Evolutionary conservation across 2,329 filamentous ascomycete genomes (phyloP).

Genomic region (Cladosporium velox): DNA sequence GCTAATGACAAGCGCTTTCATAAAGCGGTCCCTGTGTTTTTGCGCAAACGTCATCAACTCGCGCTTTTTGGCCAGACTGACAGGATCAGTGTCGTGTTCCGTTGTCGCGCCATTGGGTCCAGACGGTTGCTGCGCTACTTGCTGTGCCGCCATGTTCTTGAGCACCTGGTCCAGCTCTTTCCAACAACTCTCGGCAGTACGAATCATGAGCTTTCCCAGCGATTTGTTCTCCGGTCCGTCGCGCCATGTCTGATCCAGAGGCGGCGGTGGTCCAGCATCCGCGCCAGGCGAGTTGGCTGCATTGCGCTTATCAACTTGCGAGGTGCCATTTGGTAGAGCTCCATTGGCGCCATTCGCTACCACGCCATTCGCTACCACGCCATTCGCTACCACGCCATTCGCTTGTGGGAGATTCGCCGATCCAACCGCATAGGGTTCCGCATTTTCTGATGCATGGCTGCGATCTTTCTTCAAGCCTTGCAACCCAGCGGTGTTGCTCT

Average conservation of each 20-base stretch:
- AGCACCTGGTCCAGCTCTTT: conserved; percentile 74
- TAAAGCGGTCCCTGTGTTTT: conserved; percentile 79
- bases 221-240: conserved; percentile 76
- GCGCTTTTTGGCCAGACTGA: conserved; percentile 76
- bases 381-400: conserved; percentile 13
- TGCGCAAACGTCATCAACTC: conserved; percentile 75
- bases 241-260: conserved; percentile 57
- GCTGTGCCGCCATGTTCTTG: conserved; percentile 65
- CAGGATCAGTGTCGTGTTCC: conserved; percentile 59
- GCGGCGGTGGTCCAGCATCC: conserved; percentile 43
- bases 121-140: conserved; percentile 52
- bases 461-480: conserved; percentile 38
- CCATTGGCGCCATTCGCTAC: conserved; percentile 17
- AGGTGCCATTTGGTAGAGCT: conserved; percentile 21
- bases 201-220: conserved; percentile 71
- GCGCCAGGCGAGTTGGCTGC: conserved; percentile 19
- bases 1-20: conserved; percentile 86
- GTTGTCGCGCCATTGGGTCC: conserved; percentile 43
- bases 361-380: conserved; percentile 12
- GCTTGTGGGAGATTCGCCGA: conserved; percentile 21
- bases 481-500: conserved; percentile 40
- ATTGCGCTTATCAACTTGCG: conserved; percentile 25
- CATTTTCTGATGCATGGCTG: conserved; percentile 30
- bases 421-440: conserved; percentile 25
- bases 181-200: conserved; percentile 81